Evolutionary conservation across 345 rosid species (phyloP).

Genomic region (Gossypium thurberi): DNA sequence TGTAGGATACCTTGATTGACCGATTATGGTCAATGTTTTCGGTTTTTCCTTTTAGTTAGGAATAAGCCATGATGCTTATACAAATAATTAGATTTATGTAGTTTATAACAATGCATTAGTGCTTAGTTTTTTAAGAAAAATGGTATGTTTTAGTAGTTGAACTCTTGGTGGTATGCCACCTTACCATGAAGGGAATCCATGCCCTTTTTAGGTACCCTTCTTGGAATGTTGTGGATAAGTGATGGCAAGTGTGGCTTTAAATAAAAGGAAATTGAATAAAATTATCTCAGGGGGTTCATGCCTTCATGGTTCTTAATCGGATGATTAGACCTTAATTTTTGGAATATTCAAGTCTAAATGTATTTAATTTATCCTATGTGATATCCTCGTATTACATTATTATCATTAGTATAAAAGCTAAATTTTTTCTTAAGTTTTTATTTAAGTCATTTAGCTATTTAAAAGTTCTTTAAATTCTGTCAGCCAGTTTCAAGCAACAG

Average conservation of each 20-base stretch:
- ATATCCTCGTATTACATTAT: no score
- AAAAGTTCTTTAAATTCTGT: no score
- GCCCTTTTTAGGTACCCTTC: background rate
- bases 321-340: no score
- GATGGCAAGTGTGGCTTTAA: background rate
- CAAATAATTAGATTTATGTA: background rate
- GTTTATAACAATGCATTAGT: background rate
- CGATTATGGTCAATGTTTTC: background rate
- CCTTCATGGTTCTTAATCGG: no score
- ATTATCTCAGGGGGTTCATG: no score
- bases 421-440: no score
- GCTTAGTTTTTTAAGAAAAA: background rate
- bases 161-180: background rate
- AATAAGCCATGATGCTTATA: background rate
- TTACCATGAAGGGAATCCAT: background rate
- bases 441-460: no score
- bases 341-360: no score
- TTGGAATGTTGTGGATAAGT: background rate
- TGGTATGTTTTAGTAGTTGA: background rate
- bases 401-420: no score
- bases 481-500: no score
- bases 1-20: conserved; percentile 8
- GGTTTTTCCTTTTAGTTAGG: background rate
- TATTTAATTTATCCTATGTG: no score
- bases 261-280: background rate